phyloP scores from a whole-genome alignment of 331 rosid species.

The Prunus yedoensis region DNA sequence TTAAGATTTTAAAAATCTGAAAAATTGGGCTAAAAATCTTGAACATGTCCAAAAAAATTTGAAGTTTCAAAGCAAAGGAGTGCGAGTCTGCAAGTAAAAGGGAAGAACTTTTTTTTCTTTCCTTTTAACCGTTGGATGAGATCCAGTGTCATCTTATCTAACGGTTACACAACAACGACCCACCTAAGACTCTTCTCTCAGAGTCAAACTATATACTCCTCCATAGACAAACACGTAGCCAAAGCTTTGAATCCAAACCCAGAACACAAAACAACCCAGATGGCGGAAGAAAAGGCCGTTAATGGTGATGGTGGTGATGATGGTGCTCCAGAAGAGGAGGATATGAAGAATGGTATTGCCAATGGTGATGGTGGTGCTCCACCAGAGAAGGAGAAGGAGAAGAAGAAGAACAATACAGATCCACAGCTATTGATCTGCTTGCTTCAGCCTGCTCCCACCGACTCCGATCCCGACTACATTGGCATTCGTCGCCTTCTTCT shows the following conservation, averaged over 20 bases:
- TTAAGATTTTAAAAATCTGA: too few species aligned
- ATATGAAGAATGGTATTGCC: conserved; percentile 17
- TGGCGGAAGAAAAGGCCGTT: conserved; percentile 8
- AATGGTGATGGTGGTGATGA: conserved; percentile 4
- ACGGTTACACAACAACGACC: too few species aligned
- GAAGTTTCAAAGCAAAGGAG: too few species aligned
- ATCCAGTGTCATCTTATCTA: too few species aligned
- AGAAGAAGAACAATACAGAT: conserved; percentile 43
- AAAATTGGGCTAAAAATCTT: too few species aligned
- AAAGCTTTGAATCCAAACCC: not conserved
- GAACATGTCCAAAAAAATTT: too few species aligned
- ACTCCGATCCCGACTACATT: conserved; percentile 56
- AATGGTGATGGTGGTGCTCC: conserved; percentile 7
- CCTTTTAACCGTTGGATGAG: too few species aligned
- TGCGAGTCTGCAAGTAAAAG: too few species aligned
- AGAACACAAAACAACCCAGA: not conserved
- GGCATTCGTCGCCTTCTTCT: conserved; percentile 85
- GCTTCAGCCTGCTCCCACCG: conserved; percentile 62
- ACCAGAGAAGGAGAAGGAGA: not conserved
- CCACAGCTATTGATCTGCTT: conserved; percentile 66
- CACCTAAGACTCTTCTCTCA: too few species aligned
- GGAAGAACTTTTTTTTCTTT: too few species aligned
- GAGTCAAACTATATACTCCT: conserved; percentile 4
- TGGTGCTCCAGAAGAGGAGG: conserved; percentile 28
- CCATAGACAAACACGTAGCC: not conserved